Percentiles rank a stretch among this genome's conserved stretches.
Conservation (phyloP, 208 protist genomes). For the Acanthamoeba royreba region DNA sequence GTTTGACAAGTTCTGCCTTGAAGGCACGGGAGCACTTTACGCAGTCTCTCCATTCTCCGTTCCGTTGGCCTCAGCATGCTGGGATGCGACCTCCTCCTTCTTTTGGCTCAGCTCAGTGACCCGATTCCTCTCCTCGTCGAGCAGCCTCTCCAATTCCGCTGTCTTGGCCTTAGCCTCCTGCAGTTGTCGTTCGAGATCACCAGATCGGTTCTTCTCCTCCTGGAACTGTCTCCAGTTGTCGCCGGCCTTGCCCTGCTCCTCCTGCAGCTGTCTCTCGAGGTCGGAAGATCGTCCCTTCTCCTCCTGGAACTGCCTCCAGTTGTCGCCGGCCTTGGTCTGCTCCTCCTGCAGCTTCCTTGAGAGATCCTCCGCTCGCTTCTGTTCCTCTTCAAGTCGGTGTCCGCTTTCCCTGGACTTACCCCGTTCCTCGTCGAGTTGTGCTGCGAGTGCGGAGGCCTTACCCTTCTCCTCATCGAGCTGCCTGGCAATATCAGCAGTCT, state of each 20-base stretch:
- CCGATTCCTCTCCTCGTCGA: not conserved
- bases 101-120: not conserved
- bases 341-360: not conserved
- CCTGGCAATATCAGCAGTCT: not conserved
- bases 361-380: not conserved
- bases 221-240: not conserved
- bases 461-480: not conserved
- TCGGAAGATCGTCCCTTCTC: not conserved
- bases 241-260: not conserved
- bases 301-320: not conserved
- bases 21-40: too few species aligned
- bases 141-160: not conserved
- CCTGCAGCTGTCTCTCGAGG: not conserved
- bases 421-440: not conserved
- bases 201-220: not conserved
- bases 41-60: not conserved
- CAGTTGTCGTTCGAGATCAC: not conserved
- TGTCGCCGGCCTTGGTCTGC: conserved; percentile 4
- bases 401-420: not conserved
- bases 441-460: not conserved
- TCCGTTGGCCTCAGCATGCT: not conserved
- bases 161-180: not conserved
- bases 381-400: not conserved
- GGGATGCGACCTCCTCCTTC: not conserved
- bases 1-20: too few species aligned